A percentile compares a stretch with the other conserved stretches of the same genome.
Conservation (phyloP, 1,284 basidiomycete genomes). For the Rhizoctonia solani region DNA sequence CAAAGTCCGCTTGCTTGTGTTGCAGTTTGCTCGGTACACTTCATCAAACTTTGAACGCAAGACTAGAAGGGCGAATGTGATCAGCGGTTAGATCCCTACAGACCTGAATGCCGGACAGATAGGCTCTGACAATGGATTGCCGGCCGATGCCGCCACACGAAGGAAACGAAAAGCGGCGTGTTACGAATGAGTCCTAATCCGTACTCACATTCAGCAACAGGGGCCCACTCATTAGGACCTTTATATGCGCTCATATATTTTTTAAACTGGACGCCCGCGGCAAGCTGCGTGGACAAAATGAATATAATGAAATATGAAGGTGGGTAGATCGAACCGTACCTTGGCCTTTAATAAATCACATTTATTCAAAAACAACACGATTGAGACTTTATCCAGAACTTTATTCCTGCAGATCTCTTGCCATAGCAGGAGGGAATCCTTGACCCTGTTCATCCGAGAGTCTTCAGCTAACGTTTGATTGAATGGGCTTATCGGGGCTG, state of each 20-base stretch:
- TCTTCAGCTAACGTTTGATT: constrained; percentile 86
- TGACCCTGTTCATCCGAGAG: constrained; percentile 62
- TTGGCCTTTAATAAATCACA: constrained; percentile 37
- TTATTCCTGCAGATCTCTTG: constrained; percentile 37
- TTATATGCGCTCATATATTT: constrained; percentile 30
- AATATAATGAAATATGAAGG: too few species aligned
- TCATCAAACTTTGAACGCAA: constrained; percentile 13
- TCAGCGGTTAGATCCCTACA: not conserved
- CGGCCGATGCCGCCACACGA: too few species aligned
- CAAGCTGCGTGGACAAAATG: too few species aligned
- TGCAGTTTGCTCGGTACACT: constrained; percentile 18
- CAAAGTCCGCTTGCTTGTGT: constrained; percentile 7
- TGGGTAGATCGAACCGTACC: too few species aligned
- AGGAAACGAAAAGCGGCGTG: not conserved
- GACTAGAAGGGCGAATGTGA: not conserved
- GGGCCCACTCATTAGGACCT: constrained; percentile 22
- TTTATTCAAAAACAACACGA: constrained; percentile 39
- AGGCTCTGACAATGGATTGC: too few species aligned
- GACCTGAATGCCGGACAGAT: not conserved
- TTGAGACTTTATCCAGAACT: constrained; percentile 35
- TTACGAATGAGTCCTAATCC: not conserved
- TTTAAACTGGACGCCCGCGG: constrained; percentile 34
- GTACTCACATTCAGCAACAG: constrained; percentile 31
- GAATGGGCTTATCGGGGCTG: constrained; percentile 77
- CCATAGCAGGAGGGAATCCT: constrained; percentile 37